Evolutionary conservation across 192 early-diverging fungal genomes (phyloP).

Genomic region (Lobosporangium transversale): DNA sequence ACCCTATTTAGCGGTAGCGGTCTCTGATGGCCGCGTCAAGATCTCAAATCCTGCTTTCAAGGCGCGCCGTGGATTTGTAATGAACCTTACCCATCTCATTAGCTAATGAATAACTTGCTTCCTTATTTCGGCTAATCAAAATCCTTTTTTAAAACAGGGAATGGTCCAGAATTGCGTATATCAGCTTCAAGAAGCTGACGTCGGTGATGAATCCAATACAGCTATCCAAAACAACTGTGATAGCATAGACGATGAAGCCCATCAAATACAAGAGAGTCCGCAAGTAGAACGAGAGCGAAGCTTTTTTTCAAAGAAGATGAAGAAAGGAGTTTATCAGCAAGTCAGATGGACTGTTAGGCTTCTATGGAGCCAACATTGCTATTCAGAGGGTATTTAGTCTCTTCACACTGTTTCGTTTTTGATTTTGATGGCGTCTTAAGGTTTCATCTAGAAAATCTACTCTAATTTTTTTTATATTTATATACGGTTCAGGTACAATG

Average conservation of each 20-base stretch:
- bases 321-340: slow-evolving; percentile 28
- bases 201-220: too few relatives aligned
- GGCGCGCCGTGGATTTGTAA: slow-evolving; percentile 45
- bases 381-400: slow-evolving; percentile 33
- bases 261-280: too few relatives aligned
- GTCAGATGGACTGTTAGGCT: slow-evolving; percentile 11
- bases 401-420: neutral
- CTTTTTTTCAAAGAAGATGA: slow-evolving; percentile 13
- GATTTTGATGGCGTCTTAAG: neutral
- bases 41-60: slow-evolving; percentile 39
- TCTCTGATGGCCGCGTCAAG: slow-evolving; percentile 38
- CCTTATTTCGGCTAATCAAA: neutral
- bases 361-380: slow-evolving; percentile 28
- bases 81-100: too few relatives aligned
- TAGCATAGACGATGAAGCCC: neutral
- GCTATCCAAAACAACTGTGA: too few relatives aligned
- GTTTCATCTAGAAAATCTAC: neutral
- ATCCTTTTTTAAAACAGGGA: too few relatives aligned
- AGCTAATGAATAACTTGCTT: neutral
- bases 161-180: slow-evolving; percentile 40
- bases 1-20: slow-evolving; percentile 28
- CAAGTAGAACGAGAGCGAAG: too few relatives aligned
- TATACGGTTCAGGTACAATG: slow-evolving; percentile 43
- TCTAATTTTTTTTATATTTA: neutral
- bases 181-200: slow-evolving; percentile 14